Evolutionary conservation across 2,329 filamentous ascomycete genomes (phyloP).

Genomic region (Trichoderma guizhouense): DNA sequence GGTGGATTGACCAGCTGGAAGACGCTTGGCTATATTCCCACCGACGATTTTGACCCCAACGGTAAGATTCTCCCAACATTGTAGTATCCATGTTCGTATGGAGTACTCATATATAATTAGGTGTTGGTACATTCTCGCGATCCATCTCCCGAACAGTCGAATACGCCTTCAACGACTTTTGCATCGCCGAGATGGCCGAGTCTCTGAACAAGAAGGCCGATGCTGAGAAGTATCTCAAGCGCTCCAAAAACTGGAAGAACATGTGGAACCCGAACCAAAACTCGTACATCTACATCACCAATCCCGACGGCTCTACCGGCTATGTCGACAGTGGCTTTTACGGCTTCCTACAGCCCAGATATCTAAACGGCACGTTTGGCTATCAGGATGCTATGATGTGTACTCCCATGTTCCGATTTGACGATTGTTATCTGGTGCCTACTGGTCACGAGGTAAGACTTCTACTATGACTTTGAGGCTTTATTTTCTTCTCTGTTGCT

Average conservation of each 20-base stretch:
- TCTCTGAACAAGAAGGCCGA: slow-evolving; percentile 53
- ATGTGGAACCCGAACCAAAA: slow-evolving; percentile 48
- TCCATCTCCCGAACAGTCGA: slow-evolving; percentile 72
- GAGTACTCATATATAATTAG: not conserved
- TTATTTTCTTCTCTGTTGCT: not conserved
- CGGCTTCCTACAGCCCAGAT: slow-evolving; percentile 68
- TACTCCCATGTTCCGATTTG: slow-evolving; percentile 42
- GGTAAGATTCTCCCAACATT: slow-evolving; percentile 33
- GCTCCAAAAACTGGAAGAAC: slow-evolving; percentile 67
- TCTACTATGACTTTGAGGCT: too few relatives aligned
- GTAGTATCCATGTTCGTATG: not conserved
- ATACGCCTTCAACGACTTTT: slow-evolving; percentile 78
- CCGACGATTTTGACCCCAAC: slow-evolving; percentile 60
- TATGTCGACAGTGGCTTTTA: slow-evolving; percentile 27
- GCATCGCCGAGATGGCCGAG: slow-evolving; percentile 60
- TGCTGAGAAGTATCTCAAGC: slow-evolving; percentile 55
- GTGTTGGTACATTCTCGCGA: slow-evolving; percentile 61
- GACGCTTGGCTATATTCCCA: slow-evolving; percentile 66
- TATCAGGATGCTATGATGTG: slow-evolving; percentile 57
- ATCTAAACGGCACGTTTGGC: slow-evolving; percentile 62
- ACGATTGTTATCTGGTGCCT: slow-evolving; percentile 31
- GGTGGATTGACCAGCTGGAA: slow-evolving; percentile 72
- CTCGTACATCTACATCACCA: slow-evolving; percentile 10
- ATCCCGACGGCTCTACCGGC: slow-evolving; percentile 5
- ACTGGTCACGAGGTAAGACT: slow-evolving; percentile 23